Evolutionary conservation across 495 filamentous ascomycete genomes (phyloP).

Genomic region (Annulohypoxylon moriforme): DNA sequence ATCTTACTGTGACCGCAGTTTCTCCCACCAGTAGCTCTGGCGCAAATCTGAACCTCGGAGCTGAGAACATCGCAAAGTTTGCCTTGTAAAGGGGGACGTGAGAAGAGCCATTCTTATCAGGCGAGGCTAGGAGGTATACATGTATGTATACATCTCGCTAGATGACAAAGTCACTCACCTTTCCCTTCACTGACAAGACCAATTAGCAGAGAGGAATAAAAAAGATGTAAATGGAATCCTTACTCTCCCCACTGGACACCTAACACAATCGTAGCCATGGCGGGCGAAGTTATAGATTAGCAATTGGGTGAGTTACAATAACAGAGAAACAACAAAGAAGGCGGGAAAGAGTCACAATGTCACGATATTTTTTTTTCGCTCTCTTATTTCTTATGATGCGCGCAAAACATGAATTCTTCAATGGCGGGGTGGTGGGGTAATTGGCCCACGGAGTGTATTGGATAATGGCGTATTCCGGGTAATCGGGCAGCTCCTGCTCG

Average conservation of each 20-base stretch:
- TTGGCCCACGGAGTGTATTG: neutral
- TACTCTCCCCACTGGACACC: slow-evolving; percentile 44
- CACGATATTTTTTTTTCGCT: slow-evolving; percentile 21
- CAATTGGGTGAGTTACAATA: neutral
- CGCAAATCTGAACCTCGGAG: slow-evolving; percentile 38
- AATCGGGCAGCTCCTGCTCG: slow-evolving; percentile 19
- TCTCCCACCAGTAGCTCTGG: slow-evolving; percentile 36
- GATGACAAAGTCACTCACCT: slow-evolving; percentile 22
- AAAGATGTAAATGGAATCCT: slow-evolving; percentile 4
- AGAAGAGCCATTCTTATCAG: slow-evolving; percentile 14
- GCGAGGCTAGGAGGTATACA: slow-evolving; percentile 1
- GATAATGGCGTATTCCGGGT: slow-evolving; percentile 12
- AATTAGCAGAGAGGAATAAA: slow-evolving; percentile 24
- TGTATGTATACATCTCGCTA: neutral
- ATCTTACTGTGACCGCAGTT: slow-evolving; percentile 38
- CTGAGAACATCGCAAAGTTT: slow-evolving; percentile 41
- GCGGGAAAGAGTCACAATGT: slow-evolving; percentile 15
- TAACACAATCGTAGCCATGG: slow-evolving; percentile 39
- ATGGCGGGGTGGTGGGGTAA: slow-evolving; percentile 34
- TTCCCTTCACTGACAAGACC: slow-evolving; percentile 35
- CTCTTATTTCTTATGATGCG: slow-evolving; percentile 17
- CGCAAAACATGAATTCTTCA: slow-evolving; percentile 23
- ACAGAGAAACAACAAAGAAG: slow-evolving; percentile 4
- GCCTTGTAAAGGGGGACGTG: slow-evolving; percentile 20
- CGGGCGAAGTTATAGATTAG: slow-evolving; percentile 1